A percentile compares a stretch with the other conserved stretches of the same genome.
These are phyloP conservation scores for Phytophthora aleatoria DNA, from an alignment of 352 stramenopile genomes.

Conservation along the genomic window DNA sequence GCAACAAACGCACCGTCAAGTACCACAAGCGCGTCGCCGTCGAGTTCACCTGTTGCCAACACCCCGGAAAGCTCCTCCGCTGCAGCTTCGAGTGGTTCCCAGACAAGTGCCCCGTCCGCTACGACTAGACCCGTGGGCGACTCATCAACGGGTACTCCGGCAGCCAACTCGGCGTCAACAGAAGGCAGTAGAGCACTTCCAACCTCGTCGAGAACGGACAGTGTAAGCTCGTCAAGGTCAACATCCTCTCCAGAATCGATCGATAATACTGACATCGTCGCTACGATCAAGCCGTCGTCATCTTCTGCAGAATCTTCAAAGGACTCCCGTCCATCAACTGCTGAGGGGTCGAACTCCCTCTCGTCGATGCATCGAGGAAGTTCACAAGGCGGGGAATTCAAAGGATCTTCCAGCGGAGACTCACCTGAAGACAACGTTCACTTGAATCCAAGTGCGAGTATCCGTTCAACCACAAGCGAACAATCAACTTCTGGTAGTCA, in stretches of 20 bases:
- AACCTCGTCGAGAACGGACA: conserved; percentile 1
- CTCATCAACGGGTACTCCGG: conserved; percentile 3
- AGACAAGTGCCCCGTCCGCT: conserved; percentile 1
- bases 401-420: conserved; percentile 9
- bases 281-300: conserved; percentile 4
- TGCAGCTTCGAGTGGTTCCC: not conserved
- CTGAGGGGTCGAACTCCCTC: conserved; percentile 13
- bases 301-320: conserved; percentile 10
- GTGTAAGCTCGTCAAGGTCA: conserved; percentile 7
- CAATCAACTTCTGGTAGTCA: conserved; percentile 9
- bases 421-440: conserved; percentile 4
- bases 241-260: conserved; percentile 10
- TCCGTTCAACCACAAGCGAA: conserved; percentile 7
- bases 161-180: not conserved
- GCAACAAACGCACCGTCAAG: conserved; percentile 2
- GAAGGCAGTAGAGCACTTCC: conserved; percentile 2
- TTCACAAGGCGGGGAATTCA: not conserved
- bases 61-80: not conserved
- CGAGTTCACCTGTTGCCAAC: conserved; percentile 5
- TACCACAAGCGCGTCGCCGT: not conserved
- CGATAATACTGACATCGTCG: conserved; percentile 1
- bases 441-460: not conserved
- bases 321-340: conserved; percentile 6
- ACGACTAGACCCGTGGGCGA: conserved; percentile 3
- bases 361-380: conserved; percentile 7